Conservation (phyloP, 208 protist genomes). For the Trypanosoma congolense region DNA sequence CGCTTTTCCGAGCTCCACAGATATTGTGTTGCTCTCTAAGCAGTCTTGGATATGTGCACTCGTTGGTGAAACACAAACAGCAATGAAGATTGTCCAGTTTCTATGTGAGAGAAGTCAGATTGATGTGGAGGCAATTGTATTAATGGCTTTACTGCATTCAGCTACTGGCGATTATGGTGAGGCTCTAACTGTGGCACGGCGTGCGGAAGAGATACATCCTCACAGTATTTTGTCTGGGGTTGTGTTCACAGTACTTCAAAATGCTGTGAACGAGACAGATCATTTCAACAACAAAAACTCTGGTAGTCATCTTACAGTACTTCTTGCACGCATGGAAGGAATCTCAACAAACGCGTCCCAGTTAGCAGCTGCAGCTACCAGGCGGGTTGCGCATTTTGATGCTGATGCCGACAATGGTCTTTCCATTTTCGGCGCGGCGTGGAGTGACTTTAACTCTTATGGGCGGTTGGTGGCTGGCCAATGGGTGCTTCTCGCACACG, state of each 20-base stretch:
- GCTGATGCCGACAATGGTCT: not conserved
- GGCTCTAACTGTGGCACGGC: slow-evolving; percentile 28
- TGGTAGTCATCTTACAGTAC: slow-evolving; percentile 13
- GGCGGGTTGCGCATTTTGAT: not conserved
- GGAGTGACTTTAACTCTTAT: slow-evolving; percentile 26
- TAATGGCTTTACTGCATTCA: slow-evolving; percentile 54
- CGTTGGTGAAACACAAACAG: slow-evolving; percentile 28
- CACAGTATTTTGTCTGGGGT: slow-evolving; percentile 37
- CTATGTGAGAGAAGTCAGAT: slow-evolving; percentile 28
- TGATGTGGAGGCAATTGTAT: slow-evolving; percentile 48
- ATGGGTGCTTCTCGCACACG: slow-evolving; percentile 59
- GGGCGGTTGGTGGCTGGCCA: slow-evolving; percentile 40
- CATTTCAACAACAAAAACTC: not conserved
- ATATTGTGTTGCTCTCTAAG: slow-evolving; percentile 33
- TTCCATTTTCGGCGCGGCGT: slow-evolving; percentile 6
- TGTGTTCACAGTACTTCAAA: slow-evolving; percentile 33
- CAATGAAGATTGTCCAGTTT: slow-evolving; percentile 20
- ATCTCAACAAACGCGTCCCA: slow-evolving; percentile 9
- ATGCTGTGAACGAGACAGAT: slow-evolving; percentile 19
- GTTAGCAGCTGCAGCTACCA: not conserved
- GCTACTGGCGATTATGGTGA: slow-evolving; percentile 39
- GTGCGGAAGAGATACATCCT: slow-evolving; percentile 33
- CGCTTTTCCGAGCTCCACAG: slow-evolving; percentile 8
- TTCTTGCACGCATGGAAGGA: slow-evolving; percentile 22
- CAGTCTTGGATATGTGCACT: slow-evolving; percentile 57